Evolutionary conservation across 495 filamentous ascomycete genomes (phyloP).

Genomic region (Podospora appendiculata): DNA sequence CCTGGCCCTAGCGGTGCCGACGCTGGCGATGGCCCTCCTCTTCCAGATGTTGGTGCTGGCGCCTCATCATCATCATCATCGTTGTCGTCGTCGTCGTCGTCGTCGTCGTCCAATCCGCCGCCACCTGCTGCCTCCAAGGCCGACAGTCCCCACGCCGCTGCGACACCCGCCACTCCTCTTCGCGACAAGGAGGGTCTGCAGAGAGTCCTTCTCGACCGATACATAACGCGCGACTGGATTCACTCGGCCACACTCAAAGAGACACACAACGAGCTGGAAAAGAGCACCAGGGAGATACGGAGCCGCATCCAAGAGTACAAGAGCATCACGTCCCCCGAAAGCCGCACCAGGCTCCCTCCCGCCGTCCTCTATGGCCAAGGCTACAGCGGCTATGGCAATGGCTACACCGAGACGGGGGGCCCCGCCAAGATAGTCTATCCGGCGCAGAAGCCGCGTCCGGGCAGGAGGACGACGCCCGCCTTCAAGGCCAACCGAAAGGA

Average conservation of each 20-base stretch:
- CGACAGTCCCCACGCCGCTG: conserved; percentile 20
- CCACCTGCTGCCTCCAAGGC: conserved; percentile 22
- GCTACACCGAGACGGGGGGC: conserved; percentile 57
- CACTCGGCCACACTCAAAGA: conserved; percentile 56
- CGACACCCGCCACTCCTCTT: conserved; percentile 15
- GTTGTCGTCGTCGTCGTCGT: too few species aligned
- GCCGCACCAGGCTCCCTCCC: conserved; percentile 33
- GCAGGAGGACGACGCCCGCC: conserved; percentile 62
- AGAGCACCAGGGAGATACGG: conserved; percentile 30
- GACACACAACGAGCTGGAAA: conserved; percentile 28
- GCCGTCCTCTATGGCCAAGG: conserved; percentile 59
- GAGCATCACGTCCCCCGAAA: conserved; percentile 22
- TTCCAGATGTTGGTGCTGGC: conserved; percentile 5
- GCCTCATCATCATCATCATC: conserved; percentile 6
- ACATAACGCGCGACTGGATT: conserved; percentile 66
- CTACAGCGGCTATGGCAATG: conserved; percentile 86
- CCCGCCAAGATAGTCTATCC: conserved; percentile 63
- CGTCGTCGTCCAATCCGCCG: too few species aligned
- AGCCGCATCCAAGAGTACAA: conserved; percentile 41
- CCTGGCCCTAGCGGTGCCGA: conserved; percentile 5
- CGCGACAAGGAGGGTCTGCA: conserved; percentile 42
- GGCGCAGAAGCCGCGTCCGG: conserved; percentile 58
- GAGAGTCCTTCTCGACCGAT: conserved; percentile 63
- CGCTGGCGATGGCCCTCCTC: conserved; percentile 3
- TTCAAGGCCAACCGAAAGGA: conserved; percentile 70